Percentiles rank a stretch among this genome's conserved stretches.
These are phyloP conservation scores for Pseudofabraea citricarpa DNA, from an alignment of 2,329 filamentous ascomycete species.

Conservation along the genomic window DNA sequence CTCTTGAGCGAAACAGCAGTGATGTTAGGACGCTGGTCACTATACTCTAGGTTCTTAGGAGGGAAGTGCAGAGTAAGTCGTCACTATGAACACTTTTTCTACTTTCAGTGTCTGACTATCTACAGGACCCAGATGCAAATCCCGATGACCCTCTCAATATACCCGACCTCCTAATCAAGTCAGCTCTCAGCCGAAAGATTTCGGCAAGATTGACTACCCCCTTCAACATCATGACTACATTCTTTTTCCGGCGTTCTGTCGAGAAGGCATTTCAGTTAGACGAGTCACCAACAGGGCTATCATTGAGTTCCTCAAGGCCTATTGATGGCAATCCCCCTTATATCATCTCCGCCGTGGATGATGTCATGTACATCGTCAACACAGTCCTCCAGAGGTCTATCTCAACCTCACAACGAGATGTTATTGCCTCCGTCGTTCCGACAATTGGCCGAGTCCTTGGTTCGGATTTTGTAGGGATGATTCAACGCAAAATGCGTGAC, in stretches of 20 bases:
- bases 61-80: slow-evolving; percentile 73
- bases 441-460: slow-evolving; percentile 76
- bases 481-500: slow-evolving; percentile 95
- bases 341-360: slow-evolving; percentile 93
- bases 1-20: slow-evolving; percentile 82
- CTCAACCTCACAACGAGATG: slow-evolving; percentile 75
- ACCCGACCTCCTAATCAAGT: slow-evolving; percentile 72
- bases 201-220: slow-evolving; percentile 68
- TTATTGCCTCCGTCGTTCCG: slow-evolving; percentile 74
- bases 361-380: slow-evolving; percentile 99
- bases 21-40: slow-evolving; percentile 90
- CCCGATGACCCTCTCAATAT: slow-evolving; percentile 56
- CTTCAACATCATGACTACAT: slow-evolving; percentile 89
- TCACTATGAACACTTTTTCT: slow-evolving; percentile 12
- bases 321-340: slow-evolving; percentile 78
- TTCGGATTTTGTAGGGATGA: slow-evolving; percentile 92
- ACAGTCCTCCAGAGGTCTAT: slow-evolving; percentile 83
- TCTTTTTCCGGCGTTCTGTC: slow-evolving; percentile 93
- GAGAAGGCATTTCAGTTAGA: slow-evolving; percentile 98
- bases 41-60: slow-evolving; percentile 86
- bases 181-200: slow-evolving; percentile 76
- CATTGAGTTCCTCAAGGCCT: slow-evolving; percentile 66
- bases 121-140: slow-evolving; percentile 45
- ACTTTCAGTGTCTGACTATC: slow-evolving; percentile 26
- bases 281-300: slow-evolving; percentile 76